Evolutionary conservation across 2,329 filamentous ascomycete species (phyloP).

Genomic region (Aspergillus sp.): DNA sequence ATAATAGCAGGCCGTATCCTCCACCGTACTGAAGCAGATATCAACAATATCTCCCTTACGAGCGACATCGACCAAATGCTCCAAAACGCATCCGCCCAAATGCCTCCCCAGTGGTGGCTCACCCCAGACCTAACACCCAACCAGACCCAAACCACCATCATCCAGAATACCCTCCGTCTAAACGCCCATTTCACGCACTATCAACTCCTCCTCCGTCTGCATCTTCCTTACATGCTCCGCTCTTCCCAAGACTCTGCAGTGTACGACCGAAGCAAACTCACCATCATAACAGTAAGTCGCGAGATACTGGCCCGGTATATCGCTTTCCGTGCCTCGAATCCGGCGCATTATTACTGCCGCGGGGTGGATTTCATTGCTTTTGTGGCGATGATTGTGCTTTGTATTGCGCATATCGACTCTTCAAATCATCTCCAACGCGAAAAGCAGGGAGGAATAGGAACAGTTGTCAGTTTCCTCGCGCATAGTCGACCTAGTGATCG

Average conservation of each 20-base stretch:
- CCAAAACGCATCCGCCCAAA: constrained; percentile 43
- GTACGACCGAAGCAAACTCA: constrained; percentile 53
- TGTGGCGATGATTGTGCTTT: constrained; percentile 44
- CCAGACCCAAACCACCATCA: constrained; percentile 17
- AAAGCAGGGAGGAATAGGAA: too few species aligned
- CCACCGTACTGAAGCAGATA: constrained; percentile 48
- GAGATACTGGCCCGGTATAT: constrained; percentile 54
- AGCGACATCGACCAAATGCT: constrained; percentile 52
- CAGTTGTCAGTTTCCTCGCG: neutral
- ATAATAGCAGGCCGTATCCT: constrained; percentile 51
- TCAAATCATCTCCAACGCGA: neutral
- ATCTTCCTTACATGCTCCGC: constrained; percentile 58
- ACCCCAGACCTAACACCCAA: constrained; percentile 24
- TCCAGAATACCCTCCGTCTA: constrained; percentile 38
- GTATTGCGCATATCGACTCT: constrained; percentile 53
- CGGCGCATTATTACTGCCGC: constrained; percentile 46
- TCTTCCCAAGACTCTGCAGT: constrained; percentile 28
- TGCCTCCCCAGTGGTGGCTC: constrained; percentile 55
- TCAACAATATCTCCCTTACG: constrained; percentile 42
- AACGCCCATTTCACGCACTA: constrained; percentile 56
- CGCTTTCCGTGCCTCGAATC: constrained; percentile 47
- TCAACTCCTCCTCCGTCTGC: constrained; percentile 55
- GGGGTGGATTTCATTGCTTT: constrained; percentile 56
- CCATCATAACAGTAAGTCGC: constrained; percentile 54
- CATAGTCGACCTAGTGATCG: constrained; percentile 36